These are phyloP conservation scores for Lophiostoma macrostomum DNA, from an alignment of 495 filamentous ascomycete genomes.

Conservation along the genomic window DNA sequence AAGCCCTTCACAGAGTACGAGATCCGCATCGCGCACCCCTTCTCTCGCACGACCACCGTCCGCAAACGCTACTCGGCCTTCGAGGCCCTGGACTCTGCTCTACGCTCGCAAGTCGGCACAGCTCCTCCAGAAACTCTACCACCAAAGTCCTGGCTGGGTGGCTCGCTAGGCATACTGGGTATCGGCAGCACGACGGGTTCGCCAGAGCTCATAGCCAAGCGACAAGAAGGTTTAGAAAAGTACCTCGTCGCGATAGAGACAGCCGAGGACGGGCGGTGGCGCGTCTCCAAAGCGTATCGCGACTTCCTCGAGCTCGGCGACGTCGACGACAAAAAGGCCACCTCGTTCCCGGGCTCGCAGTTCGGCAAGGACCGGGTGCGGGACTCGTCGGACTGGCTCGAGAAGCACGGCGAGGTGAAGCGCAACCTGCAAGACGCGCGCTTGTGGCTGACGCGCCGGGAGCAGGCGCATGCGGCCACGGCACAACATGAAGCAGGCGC, in stretches of 20 bases:
- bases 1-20: slow-evolving; percentile 91
- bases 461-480: slow-evolving; percentile 65
- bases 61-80: slow-evolving; percentile 97
- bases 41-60: slow-evolving; percentile 69
- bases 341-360: slow-evolving; percentile 42
- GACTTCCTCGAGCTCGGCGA: slow-evolving; percentile 72
- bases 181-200: slow-evolving; percentile 63
- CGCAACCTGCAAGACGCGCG: slow-evolving; percentile 76
- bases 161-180: slow-evolving; percentile 23
- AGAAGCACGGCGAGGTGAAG: slow-evolving; percentile 81
- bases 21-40: slow-evolving; percentile 80
- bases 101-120: slow-evolving; percentile 60
- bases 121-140: slow-evolving; percentile 68
- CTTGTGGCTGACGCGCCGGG: slow-evolving; percentile 67
- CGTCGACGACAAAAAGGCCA: slow-evolving; percentile 47
- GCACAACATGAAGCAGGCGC: slow-evolving; percentile 75
- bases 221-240: slow-evolving; percentile 69
- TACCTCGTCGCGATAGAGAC: slow-evolving; percentile 83
- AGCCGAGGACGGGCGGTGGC: slow-evolving; percentile 73
- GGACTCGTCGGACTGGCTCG: slow-evolving; percentile 83
- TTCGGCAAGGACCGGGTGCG: slow-evolving; percentile 39
- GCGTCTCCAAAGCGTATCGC: slow-evolving; percentile 78
- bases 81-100: slow-evolving; percentile 64
- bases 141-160: slow-evolving; percentile 66
- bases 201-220: slow-evolving; percentile 73